Percentiles rank a stretch among this genome's conserved stretches.
Conservation (phyloP, 2,329 filamentous ascomycete genomes). For the Aspergillus awamori region DNA sequence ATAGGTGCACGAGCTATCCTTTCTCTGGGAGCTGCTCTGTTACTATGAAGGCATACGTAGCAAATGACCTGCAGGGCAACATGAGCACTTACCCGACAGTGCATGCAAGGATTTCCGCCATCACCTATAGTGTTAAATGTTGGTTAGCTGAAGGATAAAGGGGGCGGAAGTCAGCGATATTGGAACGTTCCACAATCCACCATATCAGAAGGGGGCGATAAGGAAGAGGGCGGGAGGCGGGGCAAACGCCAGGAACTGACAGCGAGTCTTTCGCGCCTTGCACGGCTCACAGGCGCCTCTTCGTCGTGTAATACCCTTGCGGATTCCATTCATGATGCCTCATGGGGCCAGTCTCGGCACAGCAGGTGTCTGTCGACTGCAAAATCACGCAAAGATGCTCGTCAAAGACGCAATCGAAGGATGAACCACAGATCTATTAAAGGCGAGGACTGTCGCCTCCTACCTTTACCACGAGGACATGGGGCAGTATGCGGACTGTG, state of each 20-base stretch:
- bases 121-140: not conserved
- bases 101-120: not conserved
- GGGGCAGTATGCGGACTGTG: no score
- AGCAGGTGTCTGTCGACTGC: no score
- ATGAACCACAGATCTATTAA: no score
- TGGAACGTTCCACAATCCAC: no score
- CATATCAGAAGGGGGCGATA: no score
- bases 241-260: not conserved
- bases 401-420: not conserved
- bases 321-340: not conserved
- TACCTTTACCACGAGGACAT: no score
- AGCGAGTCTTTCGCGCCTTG: not conserved
- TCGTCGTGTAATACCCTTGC: not conserved
- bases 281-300: slow-evolving; percentile 1
- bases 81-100: not conserved
- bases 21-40: not conserved
- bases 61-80: not conserved
- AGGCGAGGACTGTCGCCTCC: no score
- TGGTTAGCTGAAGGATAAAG: not conserved
- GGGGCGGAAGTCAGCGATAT: no score
- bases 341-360: not conserved
- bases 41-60: not conserved
- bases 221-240: no score
- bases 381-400: not conserved
- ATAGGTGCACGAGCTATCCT: not conserved